These are phyloP conservation scores for Prillingera fragicola DNA, from an alignment of 1,284 basidiomycete genomes.

Conservation along the genomic window DNA sequence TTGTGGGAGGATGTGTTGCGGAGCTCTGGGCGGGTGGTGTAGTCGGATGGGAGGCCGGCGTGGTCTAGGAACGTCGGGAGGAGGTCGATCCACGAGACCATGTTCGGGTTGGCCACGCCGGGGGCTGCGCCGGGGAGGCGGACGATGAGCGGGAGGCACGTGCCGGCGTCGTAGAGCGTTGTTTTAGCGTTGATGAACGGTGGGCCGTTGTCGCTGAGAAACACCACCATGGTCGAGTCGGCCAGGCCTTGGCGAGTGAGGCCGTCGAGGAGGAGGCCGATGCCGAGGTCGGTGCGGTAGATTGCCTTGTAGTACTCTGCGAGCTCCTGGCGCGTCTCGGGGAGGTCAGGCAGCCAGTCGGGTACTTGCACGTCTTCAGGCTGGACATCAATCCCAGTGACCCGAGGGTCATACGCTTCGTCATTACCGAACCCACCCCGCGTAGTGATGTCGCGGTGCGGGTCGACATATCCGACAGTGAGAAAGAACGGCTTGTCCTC, in stretches of 20 bases:
- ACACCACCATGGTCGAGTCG: constrained; percentile 20
- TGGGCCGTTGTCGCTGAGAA: constrained; percentile 25
- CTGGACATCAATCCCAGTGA: not conserved
- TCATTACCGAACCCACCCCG: constrained; percentile 23
- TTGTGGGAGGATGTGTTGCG: not conserved
- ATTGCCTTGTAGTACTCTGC: constrained; percentile 24
- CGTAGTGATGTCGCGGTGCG: constrained; percentile 20
- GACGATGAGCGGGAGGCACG: constrained; percentile 19
- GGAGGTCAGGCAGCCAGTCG: constrained; percentile 15
- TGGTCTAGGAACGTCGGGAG: constrained; percentile 23
- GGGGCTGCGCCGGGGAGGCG: constrained; percentile 5
- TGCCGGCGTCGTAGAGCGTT: constrained; percentile 25
- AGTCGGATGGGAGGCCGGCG: constrained; percentile 4
- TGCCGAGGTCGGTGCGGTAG: constrained; percentile 19
- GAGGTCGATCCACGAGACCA: constrained; percentile 24
- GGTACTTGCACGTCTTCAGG: constrained; percentile 15
- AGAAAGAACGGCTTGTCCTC: constrained; percentile 19
- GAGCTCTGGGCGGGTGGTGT: not conserved
- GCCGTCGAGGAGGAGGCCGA: constrained; percentile 19
- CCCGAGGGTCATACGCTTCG: constrained; percentile 5
- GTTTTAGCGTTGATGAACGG: constrained; percentile 30
- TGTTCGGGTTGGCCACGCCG: constrained; percentile 15
- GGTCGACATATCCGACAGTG: constrained; percentile 21
- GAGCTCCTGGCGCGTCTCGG: constrained; percentile 16
- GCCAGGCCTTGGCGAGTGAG: constrained; percentile 8